Percentiles rank a stretch among this genome's conserved stretches.
phyloP scores from a whole-genome alignment of 2,329 filamentous ascomycete genomes.

The Fusarium bulbicola region DNA sequence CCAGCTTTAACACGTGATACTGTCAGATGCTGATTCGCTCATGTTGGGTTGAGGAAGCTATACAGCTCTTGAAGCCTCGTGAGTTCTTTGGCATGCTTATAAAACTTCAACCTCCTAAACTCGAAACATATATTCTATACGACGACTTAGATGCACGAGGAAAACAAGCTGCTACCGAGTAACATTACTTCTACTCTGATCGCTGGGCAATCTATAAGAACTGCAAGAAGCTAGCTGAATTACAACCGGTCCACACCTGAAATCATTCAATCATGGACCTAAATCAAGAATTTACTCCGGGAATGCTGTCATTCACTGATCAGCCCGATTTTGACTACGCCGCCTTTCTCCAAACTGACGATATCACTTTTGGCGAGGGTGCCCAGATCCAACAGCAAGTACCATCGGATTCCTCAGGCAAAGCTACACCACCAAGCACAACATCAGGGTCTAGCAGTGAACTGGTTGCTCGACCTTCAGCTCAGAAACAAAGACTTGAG shows the following conservation, averaged over 20 bases:
- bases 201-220: background rate
- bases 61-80: constrained; percentile 4
- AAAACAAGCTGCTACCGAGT: background rate
- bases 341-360: constrained; percentile 48
- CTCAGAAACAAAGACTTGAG: constrained; percentile 53
- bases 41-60: background rate
- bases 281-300: constrained; percentile 37
- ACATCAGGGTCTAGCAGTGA: constrained; percentile 34
- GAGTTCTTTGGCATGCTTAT: background rate
- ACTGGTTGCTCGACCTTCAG: constrained; percentile 20
- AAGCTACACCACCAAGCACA: constrained; percentile 45
- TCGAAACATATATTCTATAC: background rate
- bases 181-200: background rate
- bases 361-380: constrained; percentile 34
- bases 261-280: constrained; percentile 43
- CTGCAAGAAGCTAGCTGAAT: background rate
- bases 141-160: background rate
- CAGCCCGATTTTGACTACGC: constrained; percentile 52
- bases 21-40: constrained; percentile 32
- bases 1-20: constrained; percentile 35
- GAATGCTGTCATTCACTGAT: constrained; percentile 44
- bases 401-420: constrained; percentile 45
- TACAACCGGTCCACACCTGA: background rate
- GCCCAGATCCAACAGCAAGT: constrained; percentile 21
- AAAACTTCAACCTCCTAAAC: background rate